Conservation (phyloP, 768 basidiomycete species). For the Artomyces pyxidatus region DNA sequence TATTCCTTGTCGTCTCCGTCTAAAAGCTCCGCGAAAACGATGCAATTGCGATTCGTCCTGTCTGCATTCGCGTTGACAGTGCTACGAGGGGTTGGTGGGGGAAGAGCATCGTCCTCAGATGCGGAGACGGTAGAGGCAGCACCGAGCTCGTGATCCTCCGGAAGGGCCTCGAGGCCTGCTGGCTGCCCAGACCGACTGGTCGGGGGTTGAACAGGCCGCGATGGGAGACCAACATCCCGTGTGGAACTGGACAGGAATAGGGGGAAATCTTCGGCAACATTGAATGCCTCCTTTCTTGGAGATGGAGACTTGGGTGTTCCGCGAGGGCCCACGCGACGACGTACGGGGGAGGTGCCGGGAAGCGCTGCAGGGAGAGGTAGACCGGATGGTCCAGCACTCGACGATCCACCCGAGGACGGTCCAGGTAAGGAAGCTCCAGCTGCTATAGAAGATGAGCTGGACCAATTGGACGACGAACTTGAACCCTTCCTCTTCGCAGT, state of each 20-base stretch:
- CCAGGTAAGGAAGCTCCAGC: background rate
- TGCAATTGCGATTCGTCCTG: constrained; percentile 19
- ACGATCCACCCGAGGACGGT: background rate
- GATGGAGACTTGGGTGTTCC: background rate
- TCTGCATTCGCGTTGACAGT: constrained; percentile 17
- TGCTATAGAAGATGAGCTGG: background rate
- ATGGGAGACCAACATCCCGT: constrained; percentile 12
- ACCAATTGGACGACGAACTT: background rate
- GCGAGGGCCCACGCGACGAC: background rate
- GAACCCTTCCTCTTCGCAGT: background rate
- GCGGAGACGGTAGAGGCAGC: constrained; percentile 11
- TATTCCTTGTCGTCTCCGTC: constrained; percentile 4
- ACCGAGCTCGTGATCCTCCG: constrained; percentile 40
- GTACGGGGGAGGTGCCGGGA: background rate
- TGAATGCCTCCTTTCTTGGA: constrained; percentile 1
- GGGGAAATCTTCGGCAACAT: constrained; percentile 14
- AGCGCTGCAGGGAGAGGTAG: no score
- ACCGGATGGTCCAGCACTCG: background rate
- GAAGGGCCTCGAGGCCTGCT: constrained; percentile 36
- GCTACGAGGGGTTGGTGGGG: constrained; percentile 14
- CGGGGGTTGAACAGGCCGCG: constrained; percentile 11
- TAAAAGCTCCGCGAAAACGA: constrained; percentile 14
- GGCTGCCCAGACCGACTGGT: background rate
- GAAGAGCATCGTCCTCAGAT: background rate
- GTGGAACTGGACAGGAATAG: constrained; percentile 12